Evolutionary conservation across 2,329 filamentous ascomycete genomes (phyloP).

Genomic region (Helotiales sp.): DNA sequence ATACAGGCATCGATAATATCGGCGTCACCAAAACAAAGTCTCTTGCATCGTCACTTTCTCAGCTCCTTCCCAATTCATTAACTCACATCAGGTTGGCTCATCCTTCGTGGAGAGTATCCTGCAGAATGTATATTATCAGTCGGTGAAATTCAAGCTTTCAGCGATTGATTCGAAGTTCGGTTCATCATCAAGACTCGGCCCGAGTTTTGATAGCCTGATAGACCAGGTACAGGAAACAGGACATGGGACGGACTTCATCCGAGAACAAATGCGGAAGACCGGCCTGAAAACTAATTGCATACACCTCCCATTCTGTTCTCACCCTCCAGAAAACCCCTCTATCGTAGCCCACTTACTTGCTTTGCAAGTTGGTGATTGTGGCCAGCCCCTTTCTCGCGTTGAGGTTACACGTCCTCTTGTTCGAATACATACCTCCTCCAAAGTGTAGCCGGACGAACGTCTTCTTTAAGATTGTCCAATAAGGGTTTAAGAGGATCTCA

Average conservation of each 20-base stretch:
- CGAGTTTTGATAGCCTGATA: not conserved
- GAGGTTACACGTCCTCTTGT: not conserved
- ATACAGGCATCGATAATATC: not conserved
- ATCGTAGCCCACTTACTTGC: no score
- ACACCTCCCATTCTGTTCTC: no score
- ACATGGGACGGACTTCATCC: not conserved
- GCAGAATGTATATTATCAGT: not conserved
- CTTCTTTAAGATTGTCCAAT: not conserved
- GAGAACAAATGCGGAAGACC: not conserved
- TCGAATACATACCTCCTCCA: not conserved
- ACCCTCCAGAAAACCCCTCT: no score
- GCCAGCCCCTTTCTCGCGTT: not conserved
- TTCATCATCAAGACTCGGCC: not conserved
- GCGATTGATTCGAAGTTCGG: not conserved
- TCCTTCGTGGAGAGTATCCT: not conserved
- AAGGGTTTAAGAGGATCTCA: not conserved
- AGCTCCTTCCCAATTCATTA: not conserved
- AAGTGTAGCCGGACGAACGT: not conserved
- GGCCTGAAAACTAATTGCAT: not conserved
- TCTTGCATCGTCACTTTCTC: not conserved
- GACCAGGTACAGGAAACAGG: not conserved
- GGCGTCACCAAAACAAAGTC: not conserved
- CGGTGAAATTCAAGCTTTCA: not conserved
- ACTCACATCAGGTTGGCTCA: not conserved
- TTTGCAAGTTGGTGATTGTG: not conserved